Evolutionary conservation across 164 flowering plant species (phyloP).

Genomic region (Vitis cinerea): DNA sequence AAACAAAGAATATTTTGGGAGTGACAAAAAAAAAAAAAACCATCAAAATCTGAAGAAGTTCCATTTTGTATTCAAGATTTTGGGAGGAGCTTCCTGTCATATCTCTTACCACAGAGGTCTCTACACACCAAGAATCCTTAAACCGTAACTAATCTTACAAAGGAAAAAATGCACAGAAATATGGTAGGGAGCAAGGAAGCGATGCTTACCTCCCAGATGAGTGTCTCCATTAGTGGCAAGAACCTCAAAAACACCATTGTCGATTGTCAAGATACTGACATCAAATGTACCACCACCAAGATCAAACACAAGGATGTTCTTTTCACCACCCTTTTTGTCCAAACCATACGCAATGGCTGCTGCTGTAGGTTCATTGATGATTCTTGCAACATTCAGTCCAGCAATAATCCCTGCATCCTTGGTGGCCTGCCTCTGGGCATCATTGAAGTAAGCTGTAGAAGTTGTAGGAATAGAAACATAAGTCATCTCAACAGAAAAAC

Average conservation of each 20-base stretch:
- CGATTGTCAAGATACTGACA: conserved; percentile 49
- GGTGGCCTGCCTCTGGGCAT: conserved; percentile 40
- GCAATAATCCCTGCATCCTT: conserved; percentile 37
- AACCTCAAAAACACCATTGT: conserved; percentile 49
- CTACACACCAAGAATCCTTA: too few relatives aligned
- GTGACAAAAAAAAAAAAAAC: too few relatives aligned
- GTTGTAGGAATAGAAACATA: background rate
- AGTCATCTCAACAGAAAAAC: background rate
- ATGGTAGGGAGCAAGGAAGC: background rate
- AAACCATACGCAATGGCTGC: conserved; percentile 39
- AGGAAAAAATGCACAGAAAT: background rate
- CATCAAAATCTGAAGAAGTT: too few relatives aligned
- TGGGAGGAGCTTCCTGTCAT: too few relatives aligned
- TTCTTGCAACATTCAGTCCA: conserved; percentile 32
- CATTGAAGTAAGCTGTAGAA: conserved; percentile 35
- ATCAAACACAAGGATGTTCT: conserved; percentile 44
- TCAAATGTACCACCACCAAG: conserved; percentile 63
- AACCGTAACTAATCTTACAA: too few relatives aligned
- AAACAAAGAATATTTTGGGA: too few relatives aligned
- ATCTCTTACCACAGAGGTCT: too few relatives aligned
- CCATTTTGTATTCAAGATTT: too few relatives aligned
- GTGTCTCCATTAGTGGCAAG: conserved; percentile 51
- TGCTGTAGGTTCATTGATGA: conserved; percentile 38
- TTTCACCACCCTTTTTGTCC: conserved; percentile 34
- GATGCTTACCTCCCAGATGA: conserved; percentile 44